These are phyloP conservation scores for Drechslerella dactyloides DNA, from an alignment of 2,329 filamentous ascomycete species.

Conservation along the genomic window DNA sequence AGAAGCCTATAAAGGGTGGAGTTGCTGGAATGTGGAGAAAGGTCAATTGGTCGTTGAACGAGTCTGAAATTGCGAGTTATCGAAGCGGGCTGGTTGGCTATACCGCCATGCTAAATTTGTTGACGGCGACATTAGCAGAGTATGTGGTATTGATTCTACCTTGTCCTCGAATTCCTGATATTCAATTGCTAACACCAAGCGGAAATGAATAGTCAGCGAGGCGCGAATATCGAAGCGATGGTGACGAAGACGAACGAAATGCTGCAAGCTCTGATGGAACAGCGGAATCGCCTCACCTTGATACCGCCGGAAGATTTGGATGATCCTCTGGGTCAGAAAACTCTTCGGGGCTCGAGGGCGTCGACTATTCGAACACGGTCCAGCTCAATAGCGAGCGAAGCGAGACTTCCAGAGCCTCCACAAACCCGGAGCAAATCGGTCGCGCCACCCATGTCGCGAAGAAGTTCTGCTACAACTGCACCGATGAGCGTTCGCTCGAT, in stretches of 20 bases:
- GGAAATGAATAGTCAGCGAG: constrained; percentile 28
- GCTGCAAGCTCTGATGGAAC: constrained; percentile 42
- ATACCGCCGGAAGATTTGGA: constrained; percentile 25
- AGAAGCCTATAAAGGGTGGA: constrained; percentile 24
- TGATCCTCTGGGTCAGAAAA: constrained; percentile 10
- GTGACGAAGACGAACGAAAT: constrained; percentile 48
- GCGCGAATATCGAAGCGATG: constrained; percentile 48
- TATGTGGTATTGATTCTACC: constrained; percentile 17
- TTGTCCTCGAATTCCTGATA: background rate
- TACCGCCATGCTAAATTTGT: constrained; percentile 46
- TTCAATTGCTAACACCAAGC: constrained; percentile 2
- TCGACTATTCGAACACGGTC: constrained; percentile 17
- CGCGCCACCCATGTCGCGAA: constrained; percentile 28
- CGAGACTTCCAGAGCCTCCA: constrained; percentile 1
- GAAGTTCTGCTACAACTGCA: constrained; percentile 12
- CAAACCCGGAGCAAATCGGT: constrained; percentile 39
- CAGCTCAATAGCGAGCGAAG: constrained; percentile 21
- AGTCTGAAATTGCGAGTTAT: constrained; percentile 48
- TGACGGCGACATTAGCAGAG: constrained; percentile 46
- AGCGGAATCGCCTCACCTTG: constrained; percentile 39
- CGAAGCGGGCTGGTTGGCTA: constrained; percentile 47
- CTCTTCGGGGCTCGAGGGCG: constrained; percentile 8
- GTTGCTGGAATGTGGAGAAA: constrained; percentile 47
- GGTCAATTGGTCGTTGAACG: constrained; percentile 44
- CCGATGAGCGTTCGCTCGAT: background rate